Evolutionary conservation across 768 basidiomycete species (phyloP).

Genomic region (Rickenella mellea): DNA sequence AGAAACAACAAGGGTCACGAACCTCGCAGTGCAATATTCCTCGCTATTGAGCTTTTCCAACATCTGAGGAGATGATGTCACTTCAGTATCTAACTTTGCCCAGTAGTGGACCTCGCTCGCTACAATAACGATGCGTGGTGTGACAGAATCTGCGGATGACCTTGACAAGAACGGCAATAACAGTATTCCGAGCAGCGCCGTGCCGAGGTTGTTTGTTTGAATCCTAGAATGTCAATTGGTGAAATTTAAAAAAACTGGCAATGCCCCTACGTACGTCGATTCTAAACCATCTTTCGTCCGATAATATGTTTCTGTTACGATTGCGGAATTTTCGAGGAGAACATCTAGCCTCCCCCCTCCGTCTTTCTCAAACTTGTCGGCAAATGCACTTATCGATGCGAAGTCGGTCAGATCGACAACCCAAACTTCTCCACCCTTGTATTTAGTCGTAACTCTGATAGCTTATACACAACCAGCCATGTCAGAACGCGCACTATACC

Average conservation of each 20-base stretch:
- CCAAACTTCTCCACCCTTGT: conserved; percentile 18
- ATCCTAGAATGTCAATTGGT: conserved; percentile 21
- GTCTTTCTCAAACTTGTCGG: conserved; percentile 18
- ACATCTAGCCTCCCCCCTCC: conserved; percentile 15
- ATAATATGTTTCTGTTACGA: conserved; percentile 15
- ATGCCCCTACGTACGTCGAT: conserved; percentile 10
- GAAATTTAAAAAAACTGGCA: not conserved
- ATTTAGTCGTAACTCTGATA: conserved; percentile 9
- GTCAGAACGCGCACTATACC: not conserved
- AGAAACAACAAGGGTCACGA: conserved; percentile 5
- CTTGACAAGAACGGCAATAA: conserved; percentile 33
- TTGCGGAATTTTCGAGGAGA: conserved; percentile 23
- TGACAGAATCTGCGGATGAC: conserved; percentile 23
- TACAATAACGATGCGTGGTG: conserved; percentile 31
- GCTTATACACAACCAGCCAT: conserved; percentile 20
- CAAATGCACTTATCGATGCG: conserved; percentile 23
- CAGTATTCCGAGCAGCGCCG: conserved; percentile 28
- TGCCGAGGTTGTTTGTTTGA: conserved; percentile 38
- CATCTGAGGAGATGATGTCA: conserved; percentile 20
- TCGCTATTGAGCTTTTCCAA: conserved; percentile 22
- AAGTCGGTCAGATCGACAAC: conserved; percentile 24
- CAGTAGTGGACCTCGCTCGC: conserved; percentile 32
- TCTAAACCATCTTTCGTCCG: conserved; percentile 20
- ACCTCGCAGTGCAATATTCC: conserved; percentile 19
- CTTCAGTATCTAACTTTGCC: conserved; percentile 14